Base-by-base conservation (phyloP, 2,329 filamentous ascomycete genomes). In the Aaosphaeria pasadenensis region DNA sequence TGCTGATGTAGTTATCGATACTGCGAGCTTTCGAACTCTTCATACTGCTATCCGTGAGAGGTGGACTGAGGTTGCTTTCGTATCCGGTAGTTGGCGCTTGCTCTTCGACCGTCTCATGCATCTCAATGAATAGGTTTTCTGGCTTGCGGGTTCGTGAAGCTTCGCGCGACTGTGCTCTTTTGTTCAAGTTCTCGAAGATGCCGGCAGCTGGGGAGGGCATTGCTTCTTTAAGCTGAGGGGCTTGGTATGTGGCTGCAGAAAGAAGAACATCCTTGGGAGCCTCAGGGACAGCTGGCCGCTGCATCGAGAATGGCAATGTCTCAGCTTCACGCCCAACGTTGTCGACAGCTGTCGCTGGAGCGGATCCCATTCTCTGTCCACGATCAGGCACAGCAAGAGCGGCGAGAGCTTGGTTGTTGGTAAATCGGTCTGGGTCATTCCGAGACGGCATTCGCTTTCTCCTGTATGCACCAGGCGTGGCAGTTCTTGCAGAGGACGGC, bases 1-100 rank as follows among this genome's bases (percentile, higher is more conserved):
- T 94, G 71, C 85, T 89, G 54, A 95, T 91, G 63, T 94, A 95
- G 54, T 91, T 85, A 57, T 95, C 88, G 33, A 89, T 80, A 54
- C 83, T 89, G 52, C 84, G 81, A 38, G 78, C 80, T 57, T 82
- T 85, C 7, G 79, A 74, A 51, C 80, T 82, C 39, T 71, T 71
- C 17, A 81, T 74, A 58, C 82, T 85, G 45, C 77, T 73, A 39
- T 58, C 66, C 1, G 70, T 71, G 48, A 71, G 49, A 5, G 69
- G 69, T 38, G 70, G 68, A 73, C 77, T 43, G 77, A 85, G 44
- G 76, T 63, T 68, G 79, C 2, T 82, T 76, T 28, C 83, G 80
- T 60, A 65, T 11, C 59, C 56, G 5, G 65, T 62, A 38, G 64
- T 62, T 31, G 56, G 62, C 4, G 57, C 67, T 31, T 54, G 52